A percentile compares a stretch with the other conserved stretches of the same genome.
phyloP scores from a whole-genome alignment of 495 filamentous ascomycete species.

The Cenococcum geophilum region DNA sequence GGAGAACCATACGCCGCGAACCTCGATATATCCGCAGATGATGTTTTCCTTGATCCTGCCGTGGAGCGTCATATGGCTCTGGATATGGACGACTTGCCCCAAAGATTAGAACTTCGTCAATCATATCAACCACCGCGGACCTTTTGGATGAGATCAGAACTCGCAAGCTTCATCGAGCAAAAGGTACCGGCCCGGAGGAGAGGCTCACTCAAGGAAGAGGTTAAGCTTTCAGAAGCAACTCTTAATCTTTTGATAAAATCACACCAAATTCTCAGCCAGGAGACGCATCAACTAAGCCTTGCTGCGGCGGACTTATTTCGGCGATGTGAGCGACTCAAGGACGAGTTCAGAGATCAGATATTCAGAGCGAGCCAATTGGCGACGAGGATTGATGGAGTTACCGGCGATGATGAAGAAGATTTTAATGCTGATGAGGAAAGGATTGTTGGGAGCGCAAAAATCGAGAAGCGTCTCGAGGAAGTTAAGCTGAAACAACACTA shows the following conservation, averaged over 20 bases:
- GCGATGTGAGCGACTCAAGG: conserved; percentile 63
- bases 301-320: conserved; percentile 80
- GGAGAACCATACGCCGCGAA: conserved; percentile 57
- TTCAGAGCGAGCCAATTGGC: conserved; percentile 60
- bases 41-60: conserved; percentile 25
- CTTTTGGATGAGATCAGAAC: conserved; percentile 53
- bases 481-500: conserved; percentile 54
- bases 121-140: conserved; percentile 63
- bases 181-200: conserved; percentile 53
- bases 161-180: conserved; percentile 58
- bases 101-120: conserved; percentile 50
- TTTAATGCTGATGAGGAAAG: conserved; percentile 39
- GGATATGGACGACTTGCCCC: conserved; percentile 3
- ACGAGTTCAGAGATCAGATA: conserved; percentile 68
- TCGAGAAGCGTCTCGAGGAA: conserved; percentile 55
- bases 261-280: conserved; percentile 64
- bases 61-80: conserved; percentile 5
- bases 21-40: conserved; percentile 59
- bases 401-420: conserved; percentile 45
- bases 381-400: conserved; percentile 57
- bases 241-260: conserved; percentile 69
- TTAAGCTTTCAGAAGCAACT: conserved; percentile 68
- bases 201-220: conserved; percentile 58
- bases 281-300: conserved; percentile 64
- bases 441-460: conserved; percentile 45